Base-by-base conservation (phyloP, 352 stramenopile genomes). In the Phytophthora meadii region DNA sequence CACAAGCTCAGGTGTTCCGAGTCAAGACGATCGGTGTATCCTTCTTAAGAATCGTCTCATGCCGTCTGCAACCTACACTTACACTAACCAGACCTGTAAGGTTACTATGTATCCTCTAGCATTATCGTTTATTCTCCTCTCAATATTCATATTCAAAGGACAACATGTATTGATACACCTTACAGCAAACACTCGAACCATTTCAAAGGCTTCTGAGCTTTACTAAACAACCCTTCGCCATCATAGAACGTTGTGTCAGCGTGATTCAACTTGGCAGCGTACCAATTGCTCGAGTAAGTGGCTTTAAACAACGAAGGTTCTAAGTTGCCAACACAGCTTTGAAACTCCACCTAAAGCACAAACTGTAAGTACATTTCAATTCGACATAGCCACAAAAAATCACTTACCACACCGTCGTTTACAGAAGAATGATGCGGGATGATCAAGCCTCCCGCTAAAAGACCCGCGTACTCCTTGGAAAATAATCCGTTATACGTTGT, bases 171-270 rank as follows among this genome's bases (percentile, higher is more conserved):
- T 2, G 19, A 19, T 19, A 19, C 19, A 19, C 22, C 22, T 52
- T 79, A 82, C 25, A 82, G 51, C 42, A 74, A 42, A 24, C 77
- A 85, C 60, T 86, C 74, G 52, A 89, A 87, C 80, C 80, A 89
- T 54, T 89, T 87, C 32, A 82, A 54, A 1, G 80, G 80, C 49
- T 89, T 89, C 58, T 82, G 63, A 17, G 58, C 61, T 34, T 66
- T 70, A 46, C 78, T 75, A 41, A 84, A 82, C 37, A 80, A 65
- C 2, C 67, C 69, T 28, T 90, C 78, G 14, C 76, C 76, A 56
- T 84, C 74, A 56, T 81, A 72, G 70, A 90, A 87, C 15, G 76
- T 72, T 19, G 68, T 83, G 59, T 90, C 79, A 12, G 62, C 64
- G 56, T 88, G 81, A 58, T 88, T 88, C 36, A 90, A 56, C 44